These are phyloP conservation scores for Manihot esculenta DNA, from an alignment of 441 rosid genomes.

Conservation along the genomic window DNA sequence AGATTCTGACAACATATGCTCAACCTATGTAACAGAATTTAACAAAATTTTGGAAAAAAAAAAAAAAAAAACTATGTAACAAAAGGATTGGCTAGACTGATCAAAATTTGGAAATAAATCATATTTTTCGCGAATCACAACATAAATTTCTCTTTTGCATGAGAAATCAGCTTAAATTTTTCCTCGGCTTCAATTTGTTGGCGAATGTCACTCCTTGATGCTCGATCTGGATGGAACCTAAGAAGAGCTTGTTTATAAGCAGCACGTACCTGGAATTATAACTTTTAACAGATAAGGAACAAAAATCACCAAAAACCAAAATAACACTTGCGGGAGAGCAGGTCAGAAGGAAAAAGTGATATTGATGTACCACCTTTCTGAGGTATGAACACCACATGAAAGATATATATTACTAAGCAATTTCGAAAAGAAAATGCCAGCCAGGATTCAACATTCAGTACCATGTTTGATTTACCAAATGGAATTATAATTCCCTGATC, in stretches of 20 bases:
- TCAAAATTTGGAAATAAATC: conserved; percentile 3
- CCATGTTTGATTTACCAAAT: too few relatives aligned
- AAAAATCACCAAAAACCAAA: neutral
- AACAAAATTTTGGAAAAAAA: too few relatives aligned
- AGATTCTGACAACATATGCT: neutral
- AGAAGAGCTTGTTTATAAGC: conserved; percentile 73
- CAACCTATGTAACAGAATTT: neutral
- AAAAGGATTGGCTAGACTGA: neutral
- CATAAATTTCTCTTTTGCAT: conserved; percentile 64
- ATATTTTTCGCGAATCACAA: neutral
- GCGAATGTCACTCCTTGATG: conserved; percentile 62
- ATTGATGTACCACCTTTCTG: too few relatives aligned
- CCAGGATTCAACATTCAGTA: too few relatives aligned
- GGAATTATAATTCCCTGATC: too few relatives aligned
- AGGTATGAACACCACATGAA: neutral
- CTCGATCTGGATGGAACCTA: conserved; percentile 79
- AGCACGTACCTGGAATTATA: conserved; percentile 57
- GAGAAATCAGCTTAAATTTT: conserved; percentile 78
- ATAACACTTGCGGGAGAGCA: neutral
- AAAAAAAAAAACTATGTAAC: too few relatives aligned
- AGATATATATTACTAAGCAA: neutral
- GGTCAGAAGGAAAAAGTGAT: neutral
- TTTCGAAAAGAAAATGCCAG: too few relatives aligned
- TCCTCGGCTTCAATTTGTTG: conserved; percentile 86
- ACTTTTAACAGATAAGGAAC: neutral